phyloP scores from a whole-genome alignment of 2,329 filamentous ascomycete genomes.

The Epichloe coenophiala region DNA sequence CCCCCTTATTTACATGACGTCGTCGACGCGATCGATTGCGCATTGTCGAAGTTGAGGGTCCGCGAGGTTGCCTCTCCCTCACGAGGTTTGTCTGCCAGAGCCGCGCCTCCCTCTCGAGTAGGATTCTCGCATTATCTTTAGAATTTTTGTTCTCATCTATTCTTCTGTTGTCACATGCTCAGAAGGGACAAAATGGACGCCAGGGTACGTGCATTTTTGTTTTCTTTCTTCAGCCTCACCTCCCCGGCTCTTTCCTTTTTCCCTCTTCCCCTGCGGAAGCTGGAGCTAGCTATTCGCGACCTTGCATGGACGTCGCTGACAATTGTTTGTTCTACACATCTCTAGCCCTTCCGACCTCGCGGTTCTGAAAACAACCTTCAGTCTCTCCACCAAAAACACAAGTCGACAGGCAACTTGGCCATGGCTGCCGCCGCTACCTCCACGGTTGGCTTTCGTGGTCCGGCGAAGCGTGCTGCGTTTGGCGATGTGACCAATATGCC shows the following conservation, averaged over 20 bases:
- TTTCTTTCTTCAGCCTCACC: neutral
- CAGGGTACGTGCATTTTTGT: slow-evolving; percentile 1
- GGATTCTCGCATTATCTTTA: neutral
- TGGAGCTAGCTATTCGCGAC: neutral
- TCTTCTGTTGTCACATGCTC: neutral
- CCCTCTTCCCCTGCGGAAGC: neutral
- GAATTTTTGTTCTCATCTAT: neutral
- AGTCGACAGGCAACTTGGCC: slow-evolving; percentile 54
- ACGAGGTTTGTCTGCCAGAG: neutral
- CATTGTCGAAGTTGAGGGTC: neutral
- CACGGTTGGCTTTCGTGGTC: slow-evolving; percentile 20
- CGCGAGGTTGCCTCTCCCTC: neutral
- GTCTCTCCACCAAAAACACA: slow-evolving; percentile 63
- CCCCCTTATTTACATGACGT: slow-evolving; percentile 1
- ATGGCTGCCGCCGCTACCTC: slow-evolving; percentile 13
- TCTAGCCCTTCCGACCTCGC: slow-evolving; percentile 27
- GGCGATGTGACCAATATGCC: slow-evolving; percentile 67
- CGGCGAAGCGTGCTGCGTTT: slow-evolving; percentile 65
- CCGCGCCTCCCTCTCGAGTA: slow-evolving; percentile 1
- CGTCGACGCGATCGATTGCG: slow-evolving; percentile 1
- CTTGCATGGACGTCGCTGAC: neutral
- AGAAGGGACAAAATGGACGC: slow-evolving; percentile 4
- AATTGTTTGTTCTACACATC: neutral
- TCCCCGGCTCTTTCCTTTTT: neutral
- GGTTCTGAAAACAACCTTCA: slow-evolving; percentile 41